Evolutionary conservation across 2,329 filamentous ascomycete genomes (phyloP), one percentile per base, ranked within the genome.

Genomic region (Periconia sp.): DNA sequence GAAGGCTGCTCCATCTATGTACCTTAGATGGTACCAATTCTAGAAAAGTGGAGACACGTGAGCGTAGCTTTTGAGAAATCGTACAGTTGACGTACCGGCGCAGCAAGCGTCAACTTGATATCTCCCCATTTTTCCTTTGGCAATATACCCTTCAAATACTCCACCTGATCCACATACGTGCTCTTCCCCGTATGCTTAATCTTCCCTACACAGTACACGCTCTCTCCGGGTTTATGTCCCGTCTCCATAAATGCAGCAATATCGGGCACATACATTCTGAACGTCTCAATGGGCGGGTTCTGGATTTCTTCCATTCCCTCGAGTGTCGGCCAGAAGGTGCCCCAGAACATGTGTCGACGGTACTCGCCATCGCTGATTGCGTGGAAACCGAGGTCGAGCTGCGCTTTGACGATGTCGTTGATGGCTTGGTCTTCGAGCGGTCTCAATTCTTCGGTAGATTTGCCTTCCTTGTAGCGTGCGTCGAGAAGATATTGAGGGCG

Each of bases 361-460:
- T 86, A 89, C 69, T 89, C 86, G 59, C 86, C 86, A 50, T 86
- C 85, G 11, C 82, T 83, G 37, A 88, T 73, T 13, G 79, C 79
- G 12, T 78, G 77, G 49, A 86, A 80, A 19, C 82, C 80, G 36
- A 85, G 73, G 37, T 81, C 70, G 50, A 78, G 69, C 70, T 89
- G 86, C 54, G 79, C 75, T 54, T 80, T 71, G 23, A 88, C 84
- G 36, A 87, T 80, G 28, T 83, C 75, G 44, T 78, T 75, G 60
- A 89, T 83, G 43, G 84, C 82, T 41, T 78, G 74, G 57, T 84
- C 80, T 70, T 90, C 87, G 21, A 85, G 70, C 1, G 74, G 73
- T 4, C 73, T 73, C 8, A 90, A 76, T 47, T 85, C 78, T 29
- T 78, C 65, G 53, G 80, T 72, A 44, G 80, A 79, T 31, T 81